phyloP scores from a whole-genome alignment of 1,139 yeast species.

The Kodamaea sp. region DNA sequence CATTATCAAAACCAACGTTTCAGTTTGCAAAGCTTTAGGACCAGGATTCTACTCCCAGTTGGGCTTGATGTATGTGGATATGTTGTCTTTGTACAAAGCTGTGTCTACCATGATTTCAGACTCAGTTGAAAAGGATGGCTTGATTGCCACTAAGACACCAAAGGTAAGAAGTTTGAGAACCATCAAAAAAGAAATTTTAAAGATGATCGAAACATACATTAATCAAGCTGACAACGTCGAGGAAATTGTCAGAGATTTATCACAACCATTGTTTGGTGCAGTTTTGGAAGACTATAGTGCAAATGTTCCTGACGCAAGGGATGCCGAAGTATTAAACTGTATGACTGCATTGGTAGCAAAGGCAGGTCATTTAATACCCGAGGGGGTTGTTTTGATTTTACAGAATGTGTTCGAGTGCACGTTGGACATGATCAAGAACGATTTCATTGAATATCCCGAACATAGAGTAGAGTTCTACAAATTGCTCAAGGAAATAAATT shows the following conservation, averaged over 20 bases:
- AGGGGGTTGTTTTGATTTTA: slow-evolving; percentile 82
- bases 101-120: slow-evolving; percentile 87
- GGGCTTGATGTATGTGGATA: slow-evolving; percentile 82
- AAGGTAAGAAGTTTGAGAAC: slow-evolving; percentile 94
- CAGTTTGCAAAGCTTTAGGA: slow-evolving; percentile 92
- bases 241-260: slow-evolving; percentile 79
- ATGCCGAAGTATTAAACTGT: slow-evolving; percentile 95
- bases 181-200: slow-evolving; percentile 90
- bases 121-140: slow-evolving; percentile 75
- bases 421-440: slow-evolving; percentile 90
- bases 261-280: slow-evolving; percentile 81
- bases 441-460: slow-evolving; percentile 95
- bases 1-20: slow-evolving; percentile 89
- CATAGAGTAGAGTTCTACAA: slow-evolving; percentile 96
- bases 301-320: slow-evolving; percentile 95
- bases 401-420: slow-evolving; percentile 95
- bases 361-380: slow-evolving; percentile 87
- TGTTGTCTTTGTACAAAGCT: slow-evolving; percentile 86
- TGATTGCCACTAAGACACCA: slow-evolving; percentile 92
- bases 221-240: slow-evolving; percentile 85
- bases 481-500: slow-evolving; percentile 80
- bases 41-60: slow-evolving; percentile 89
- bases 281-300: slow-evolving; percentile 87
- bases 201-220: slow-evolving; percentile 85
- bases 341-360: slow-evolving; percentile 86